A percentile compares a stretch with the other conserved stretches of the same genome.
Conservation (phyloP, 1,139 yeast genomes). For the Diutina catenulata region DNA sequence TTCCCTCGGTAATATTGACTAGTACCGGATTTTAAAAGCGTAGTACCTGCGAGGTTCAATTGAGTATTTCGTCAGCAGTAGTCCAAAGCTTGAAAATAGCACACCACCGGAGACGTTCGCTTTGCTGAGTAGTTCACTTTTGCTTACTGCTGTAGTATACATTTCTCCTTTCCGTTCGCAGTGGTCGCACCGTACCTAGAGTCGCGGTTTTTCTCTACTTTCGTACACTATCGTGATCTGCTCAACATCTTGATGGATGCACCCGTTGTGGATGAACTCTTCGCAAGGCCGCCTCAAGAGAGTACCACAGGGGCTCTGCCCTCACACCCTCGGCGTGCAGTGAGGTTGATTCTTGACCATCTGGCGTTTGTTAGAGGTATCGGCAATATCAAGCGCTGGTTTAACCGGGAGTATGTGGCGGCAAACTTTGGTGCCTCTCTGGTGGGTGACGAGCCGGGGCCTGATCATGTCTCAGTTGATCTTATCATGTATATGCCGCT, state of each 20-base stretch:
- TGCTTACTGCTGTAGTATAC: too few relatives aligned
- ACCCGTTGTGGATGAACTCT: background rate
- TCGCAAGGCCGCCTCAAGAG: background rate
- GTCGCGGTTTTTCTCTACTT: background rate
- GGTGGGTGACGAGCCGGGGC: constrained; percentile 5
- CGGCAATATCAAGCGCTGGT: constrained; percentile 49
- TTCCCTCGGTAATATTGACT: too few relatives aligned
- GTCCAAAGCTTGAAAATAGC: too few relatives aligned
- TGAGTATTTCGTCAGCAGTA: too few relatives aligned
- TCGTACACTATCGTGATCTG: background rate
- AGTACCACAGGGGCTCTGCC: background rate
- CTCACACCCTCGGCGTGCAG: constrained; percentile 5
- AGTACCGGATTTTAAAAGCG: too few relatives aligned
- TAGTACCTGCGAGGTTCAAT: too few relatives aligned
- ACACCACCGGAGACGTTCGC: too few relatives aligned
- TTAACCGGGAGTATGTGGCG: constrained; percentile 20
- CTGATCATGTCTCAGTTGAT: too few relatives aligned
- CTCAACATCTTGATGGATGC: constrained; percentile 2
- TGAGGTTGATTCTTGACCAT: constrained; percentile 42
- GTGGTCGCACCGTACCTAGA: too few relatives aligned
- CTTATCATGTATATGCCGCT: constrained; percentile 34
- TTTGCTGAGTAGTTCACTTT: too few relatives aligned
- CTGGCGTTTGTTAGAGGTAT: constrained; percentile 49
- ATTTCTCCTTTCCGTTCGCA: too few relatives aligned
- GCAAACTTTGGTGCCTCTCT: background rate